These are phyloP conservation scores for Cystoderma amianthinum DNA, from an alignment of 768 basidiomycete species.

Conservation along the genomic window DNA sequence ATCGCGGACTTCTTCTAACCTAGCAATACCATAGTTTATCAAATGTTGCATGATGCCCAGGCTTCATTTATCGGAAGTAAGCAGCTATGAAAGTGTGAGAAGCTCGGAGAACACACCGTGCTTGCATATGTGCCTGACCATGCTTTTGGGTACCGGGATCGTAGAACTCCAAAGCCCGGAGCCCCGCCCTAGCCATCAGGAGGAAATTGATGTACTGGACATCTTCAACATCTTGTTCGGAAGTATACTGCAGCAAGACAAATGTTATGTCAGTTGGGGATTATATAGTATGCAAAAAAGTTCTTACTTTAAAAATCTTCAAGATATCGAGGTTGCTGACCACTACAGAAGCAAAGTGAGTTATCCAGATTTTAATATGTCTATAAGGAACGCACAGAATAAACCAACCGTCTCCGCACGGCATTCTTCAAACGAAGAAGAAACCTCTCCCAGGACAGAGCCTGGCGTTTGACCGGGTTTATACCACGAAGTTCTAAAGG, in stretches of 20 bases:
- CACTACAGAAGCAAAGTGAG: constrained; percentile 31
- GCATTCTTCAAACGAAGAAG: constrained; percentile 90
- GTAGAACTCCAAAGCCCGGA: constrained; percentile 77
- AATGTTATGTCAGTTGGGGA: neutral
- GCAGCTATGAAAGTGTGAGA: constrained; percentile 4
- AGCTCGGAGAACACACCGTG: constrained; percentile 41
- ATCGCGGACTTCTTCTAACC: constrained; percentile 61
- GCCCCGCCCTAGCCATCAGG: constrained; percentile 79
- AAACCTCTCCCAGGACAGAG: constrained; percentile 79
- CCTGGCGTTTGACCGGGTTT: constrained; percentile 81
- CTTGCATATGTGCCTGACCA: constrained; percentile 89
- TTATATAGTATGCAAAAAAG: neutral
- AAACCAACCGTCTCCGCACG: constrained; percentile 86
- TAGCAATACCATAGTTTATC: constrained; percentile 62
- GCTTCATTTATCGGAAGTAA: constrained; percentile 23
- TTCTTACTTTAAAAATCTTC: constrained; percentile 68
- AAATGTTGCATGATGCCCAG: constrained; percentile 81
- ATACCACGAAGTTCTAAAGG: constrained; percentile 72
- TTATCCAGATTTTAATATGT: constrained; percentile 2
- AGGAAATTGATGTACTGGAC: constrained; percentile 79
- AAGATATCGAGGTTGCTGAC: constrained; percentile 72
- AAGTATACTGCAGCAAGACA: constrained; percentile 45
- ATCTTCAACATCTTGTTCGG: constrained; percentile 64
- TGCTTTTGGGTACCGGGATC: constrained; percentile 78
- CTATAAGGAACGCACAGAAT: constrained; percentile 45